These are phyloP conservation scores for Ramalina peruviana DNA, from an alignment of 495 filamentous ascomycete genomes.

Conservation along the genomic window DNA sequence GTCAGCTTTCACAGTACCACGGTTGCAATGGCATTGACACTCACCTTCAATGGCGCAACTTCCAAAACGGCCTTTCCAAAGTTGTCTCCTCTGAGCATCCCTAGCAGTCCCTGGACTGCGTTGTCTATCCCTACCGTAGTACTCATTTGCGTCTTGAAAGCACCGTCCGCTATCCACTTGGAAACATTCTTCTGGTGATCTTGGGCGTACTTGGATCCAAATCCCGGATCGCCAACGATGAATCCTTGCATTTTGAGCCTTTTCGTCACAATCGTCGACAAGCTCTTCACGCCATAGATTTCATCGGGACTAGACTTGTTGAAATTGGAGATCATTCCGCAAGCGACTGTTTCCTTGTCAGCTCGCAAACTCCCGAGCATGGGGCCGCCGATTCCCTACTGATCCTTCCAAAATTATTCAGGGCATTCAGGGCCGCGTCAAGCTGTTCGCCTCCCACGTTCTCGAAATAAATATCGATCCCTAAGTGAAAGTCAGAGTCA, in stretches of 20 bases:
- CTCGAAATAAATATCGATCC: slow-evolving; percentile 90
- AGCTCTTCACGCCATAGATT: slow-evolving; percentile 55
- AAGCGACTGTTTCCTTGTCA: slow-evolving; percentile 29
- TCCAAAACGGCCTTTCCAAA: slow-evolving; percentile 83
- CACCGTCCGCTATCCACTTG: slow-evolving; percentile 75
- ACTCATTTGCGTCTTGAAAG: slow-evolving; percentile 56
- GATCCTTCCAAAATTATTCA: slow-evolving; percentile 63
- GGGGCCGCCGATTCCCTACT: slow-evolving; percentile 36
- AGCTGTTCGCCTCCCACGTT: slow-evolving; percentile 87
- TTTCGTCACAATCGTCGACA: slow-evolving; percentile 41
- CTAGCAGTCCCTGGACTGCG: slow-evolving; percentile 64
- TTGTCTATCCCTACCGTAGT: slow-evolving; percentile 76
- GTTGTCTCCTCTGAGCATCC: slow-evolving; percentile 80
- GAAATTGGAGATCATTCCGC: slow-evolving; percentile 68
- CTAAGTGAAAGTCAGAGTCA: too few relatives aligned
- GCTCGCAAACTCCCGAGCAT: not conserved
- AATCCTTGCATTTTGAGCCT: slow-evolving; percentile 60
- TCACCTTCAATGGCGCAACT: slow-evolving; percentile 27
- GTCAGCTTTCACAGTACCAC: not conserved
- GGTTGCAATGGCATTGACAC: not conserved
- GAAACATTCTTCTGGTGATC: slow-evolving; percentile 73
- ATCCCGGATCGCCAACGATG: slow-evolving; percentile 50
- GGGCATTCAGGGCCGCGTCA: slow-evolving; percentile 53
- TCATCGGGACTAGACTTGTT: slow-evolving; percentile 41
- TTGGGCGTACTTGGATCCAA: slow-evolving; percentile 54